Evolutionary conservation across 257 asterid genomes (phyloP), one percentile per base, ranked within the genome.

Genomic region (Solanum medicagineum): DNA sequence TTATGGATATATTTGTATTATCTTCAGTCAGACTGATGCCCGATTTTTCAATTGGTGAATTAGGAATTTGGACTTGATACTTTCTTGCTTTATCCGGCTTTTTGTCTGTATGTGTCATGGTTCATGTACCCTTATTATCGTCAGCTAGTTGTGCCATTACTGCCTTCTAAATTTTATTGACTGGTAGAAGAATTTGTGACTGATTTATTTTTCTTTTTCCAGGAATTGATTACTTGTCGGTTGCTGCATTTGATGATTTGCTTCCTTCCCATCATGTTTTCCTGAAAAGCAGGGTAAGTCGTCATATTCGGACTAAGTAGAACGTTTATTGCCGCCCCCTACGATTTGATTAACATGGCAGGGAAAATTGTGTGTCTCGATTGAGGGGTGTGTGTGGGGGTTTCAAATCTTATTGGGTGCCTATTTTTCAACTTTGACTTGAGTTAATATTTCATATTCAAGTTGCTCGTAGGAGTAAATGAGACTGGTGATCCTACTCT

Each of bases 181-280:
- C 65, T 26, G 83, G 24, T 53, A 49, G 49, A 79, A 51, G 44
- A 16, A 79, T 79, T 79, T 3, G 7, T 79, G 9, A 6, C 63
- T 55, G 44, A 53, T 53, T 79, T 59, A 20, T 69, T 81, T 56
- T 81, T 56, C 68, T 79, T 59, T 47, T 87, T 89, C 90, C 84
- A 97, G 99, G 99, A 87, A 57, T 91, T 20, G 99, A 97, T 86
- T 97, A 97, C 94, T 89, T 97, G 91, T 97, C 99, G 6, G 98
- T 91, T 88, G 99, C 98, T 85, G 98, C 98, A n/a, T 93, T 56
- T 79, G 97, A 69, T 80, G 96, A 97, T 87, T 70, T 90, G 88
- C 85, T 92, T 60, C 93, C 99, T 63, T 56, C 98, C 85, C 99
- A 97, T 90, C 98, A 90, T 71, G 98, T 95, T 83, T 91, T 97